A percentile compares a stretch with the other conserved stretches of the same genome.
Conservation (phyloP, 192 early-diverging fungal species). For the Rhizophagus clarus region DNA sequence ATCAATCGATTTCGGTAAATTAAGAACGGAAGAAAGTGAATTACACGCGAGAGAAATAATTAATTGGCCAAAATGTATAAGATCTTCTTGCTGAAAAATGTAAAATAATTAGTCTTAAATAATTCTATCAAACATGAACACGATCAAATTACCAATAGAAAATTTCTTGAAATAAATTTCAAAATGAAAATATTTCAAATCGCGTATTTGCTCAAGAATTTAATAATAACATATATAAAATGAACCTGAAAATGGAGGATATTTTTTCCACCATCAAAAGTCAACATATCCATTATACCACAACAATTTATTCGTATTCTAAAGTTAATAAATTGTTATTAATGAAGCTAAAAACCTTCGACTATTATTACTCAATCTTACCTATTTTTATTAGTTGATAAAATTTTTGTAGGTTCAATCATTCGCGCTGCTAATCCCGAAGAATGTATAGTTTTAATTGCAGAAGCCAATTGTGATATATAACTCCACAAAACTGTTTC, state of each 20-base stretch:
- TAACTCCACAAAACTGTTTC: conserved; percentile 82
- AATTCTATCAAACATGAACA: not conserved
- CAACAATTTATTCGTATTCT: conserved; percentile 74
- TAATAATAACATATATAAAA: not conserved
- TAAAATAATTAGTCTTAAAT: not conserved
- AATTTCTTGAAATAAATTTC: not conserved
- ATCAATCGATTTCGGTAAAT: conserved; percentile 77
- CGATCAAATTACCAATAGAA: not conserved
- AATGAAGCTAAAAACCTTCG: conserved; percentile 8
- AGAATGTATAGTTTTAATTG: conserved; percentile 81
- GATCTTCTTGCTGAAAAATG: conserved; percentile 75
- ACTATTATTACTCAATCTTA: conserved; percentile 27
- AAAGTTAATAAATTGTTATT: conserved; percentile 18
- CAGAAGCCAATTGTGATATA: conserved; percentile 75
- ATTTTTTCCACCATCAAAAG: conserved; percentile 70
- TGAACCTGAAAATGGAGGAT: conserved; percentile 60
- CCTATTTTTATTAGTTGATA: conserved; percentile 85
- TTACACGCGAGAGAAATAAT: conserved; percentile 79
- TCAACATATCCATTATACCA: conserved; percentile 72
- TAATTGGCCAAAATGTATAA: conserved; percentile 79
- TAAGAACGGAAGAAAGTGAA: conserved; percentile 64
- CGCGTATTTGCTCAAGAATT: not conserved
- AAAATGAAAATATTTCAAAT: not conserved
- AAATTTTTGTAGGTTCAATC: conserved; percentile 82
- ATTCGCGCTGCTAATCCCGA: conserved; percentile 77